These are phyloP conservation scores for Climacium dendroides DNA, from an alignment of 225 moss, liverwort and hornwort species.

Conservation along the genomic window DNA sequence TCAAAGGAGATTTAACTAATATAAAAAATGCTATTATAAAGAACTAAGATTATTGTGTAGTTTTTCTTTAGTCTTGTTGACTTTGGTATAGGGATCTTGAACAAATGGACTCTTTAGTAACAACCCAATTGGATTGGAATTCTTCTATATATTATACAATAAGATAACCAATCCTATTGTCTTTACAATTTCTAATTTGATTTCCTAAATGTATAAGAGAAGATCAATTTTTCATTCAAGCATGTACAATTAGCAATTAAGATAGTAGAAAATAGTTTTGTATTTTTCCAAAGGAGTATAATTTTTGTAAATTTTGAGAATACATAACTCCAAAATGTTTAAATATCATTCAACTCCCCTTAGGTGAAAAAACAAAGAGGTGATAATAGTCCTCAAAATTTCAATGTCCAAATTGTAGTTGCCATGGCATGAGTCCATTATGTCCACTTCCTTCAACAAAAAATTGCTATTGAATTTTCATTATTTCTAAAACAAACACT, in stretches of 20 bases:
- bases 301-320: background rate
- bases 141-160: accelerated
- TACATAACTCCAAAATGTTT: no score
- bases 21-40: accelerated
- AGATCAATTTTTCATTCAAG: background rate
- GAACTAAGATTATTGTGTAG: accelerated
- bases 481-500: background rate
- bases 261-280: accelerated
- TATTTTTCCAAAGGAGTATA: background rate
- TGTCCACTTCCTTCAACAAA: background rate
- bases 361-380: background rate
- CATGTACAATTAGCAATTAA: background rate
- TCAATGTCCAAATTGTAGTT: accelerated
- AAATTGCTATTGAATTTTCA: background rate
- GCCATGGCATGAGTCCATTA: accelerated
- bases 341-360: accelerated
- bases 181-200: background rate
- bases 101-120: no score
- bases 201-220: background rate
- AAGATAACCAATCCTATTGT: accelerated
- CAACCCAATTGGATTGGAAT: accelerated
- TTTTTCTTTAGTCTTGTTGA: background rate
- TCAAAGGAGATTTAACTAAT: background rate
- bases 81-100: no score
- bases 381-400: background rate